Base-by-base conservation (phyloP, 1,139 yeast species). In the Candida pseudoviswanathii region DNA sequence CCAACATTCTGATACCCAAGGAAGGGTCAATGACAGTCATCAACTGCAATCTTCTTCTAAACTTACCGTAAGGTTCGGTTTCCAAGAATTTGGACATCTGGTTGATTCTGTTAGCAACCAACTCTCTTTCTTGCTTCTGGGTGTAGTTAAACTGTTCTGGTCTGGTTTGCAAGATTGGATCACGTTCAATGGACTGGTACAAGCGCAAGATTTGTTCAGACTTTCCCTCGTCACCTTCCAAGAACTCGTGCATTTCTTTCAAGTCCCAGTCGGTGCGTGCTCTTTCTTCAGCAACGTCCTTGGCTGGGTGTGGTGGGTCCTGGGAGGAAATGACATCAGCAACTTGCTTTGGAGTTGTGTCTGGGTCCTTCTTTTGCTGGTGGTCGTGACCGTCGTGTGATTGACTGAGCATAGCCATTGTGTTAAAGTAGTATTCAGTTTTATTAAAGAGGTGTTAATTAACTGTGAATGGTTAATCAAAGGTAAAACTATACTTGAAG, bases 11-110 rank as follows among this genome's bases (percentile, higher is more conserved):
- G 24, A 80, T 76, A 47, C 75, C 75, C 39, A 75, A 62, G 56
- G 77, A 81, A 6, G 83, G 81, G 55, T 79, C 84, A 53, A 74
- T 68, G 11, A 78, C 64, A n/a, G 75, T 71, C 52, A 78, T 63
- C 48, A 77, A 57, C 49, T 72, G 68, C 44, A 74, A 59, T 55
- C 82, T 63, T 57, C 72, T 67, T 54, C 68, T 67, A 54, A 75
- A 75, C 34, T 61, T 64, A 9, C 61, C 62, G 45, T 64, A 63
- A 29, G 73, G 68, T 53, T 77, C 82, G 31, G 51, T 56, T 60
- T 78, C 83, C 58, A 78, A 65, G 55, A 74, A 78, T 51, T 66
- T 70, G 5, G 80, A 66, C 59, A 77, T 60, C 46, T 80, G 65
- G 41, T 68, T 71, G 44, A 78, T 77, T 55, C 75, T 77, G 30